Conservation (phyloP, 352 stramenopile genomes). For the Pythium folliculosum region DNA sequence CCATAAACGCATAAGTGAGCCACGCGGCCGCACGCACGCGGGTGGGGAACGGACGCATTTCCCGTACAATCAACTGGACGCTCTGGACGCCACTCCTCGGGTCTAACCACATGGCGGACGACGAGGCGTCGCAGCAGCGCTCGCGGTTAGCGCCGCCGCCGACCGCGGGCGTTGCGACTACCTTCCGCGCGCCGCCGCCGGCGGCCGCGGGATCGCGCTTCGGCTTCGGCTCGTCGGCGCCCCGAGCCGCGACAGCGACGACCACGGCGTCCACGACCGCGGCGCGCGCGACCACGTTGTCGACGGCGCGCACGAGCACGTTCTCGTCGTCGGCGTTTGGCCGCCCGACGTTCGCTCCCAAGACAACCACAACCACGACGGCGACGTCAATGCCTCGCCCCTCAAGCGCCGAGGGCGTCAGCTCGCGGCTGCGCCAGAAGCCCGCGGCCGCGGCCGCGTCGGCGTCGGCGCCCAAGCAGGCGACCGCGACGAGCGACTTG, state of each 20-base stretch:
- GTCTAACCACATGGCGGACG: constrained; percentile 20
- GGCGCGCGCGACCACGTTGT: constrained; percentile 5
- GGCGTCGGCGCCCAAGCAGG: constrained; percentile 14
- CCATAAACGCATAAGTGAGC: not conserved
- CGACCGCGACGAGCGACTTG: constrained; percentile 11
- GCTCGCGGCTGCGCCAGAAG: constrained; percentile 63
- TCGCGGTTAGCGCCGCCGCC: constrained; percentile 24
- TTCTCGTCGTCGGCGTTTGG: constrained; percentile 28
- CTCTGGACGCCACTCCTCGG: too few relatives aligned
- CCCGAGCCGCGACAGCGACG: not conserved
- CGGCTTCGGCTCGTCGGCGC: constrained; percentile 1
- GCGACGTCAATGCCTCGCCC: constrained; percentile 29
- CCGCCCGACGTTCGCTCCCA: constrained; percentile 6
- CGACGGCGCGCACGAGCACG: constrained; percentile 11
- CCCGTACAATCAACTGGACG: too few relatives aligned
- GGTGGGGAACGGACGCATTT: not conserved
- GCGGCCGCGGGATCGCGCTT: constrained; percentile 5
- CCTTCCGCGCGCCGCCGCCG: constrained; percentile 17
- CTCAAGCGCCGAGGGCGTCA: constrained; percentile 38
- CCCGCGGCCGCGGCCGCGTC: constrained; percentile 19
- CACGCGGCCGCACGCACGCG: constrained; percentile 11
- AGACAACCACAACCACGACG: not conserved
- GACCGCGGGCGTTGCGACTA: not conserved
- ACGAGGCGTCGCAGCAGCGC: constrained; percentile 21
- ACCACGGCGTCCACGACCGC: not conserved